Evolutionary conservation across 2,329 filamentous ascomycete genomes (phyloP), one percentile per base, ranked within the genome.

Genomic region (Penicillium polonicum): DNA sequence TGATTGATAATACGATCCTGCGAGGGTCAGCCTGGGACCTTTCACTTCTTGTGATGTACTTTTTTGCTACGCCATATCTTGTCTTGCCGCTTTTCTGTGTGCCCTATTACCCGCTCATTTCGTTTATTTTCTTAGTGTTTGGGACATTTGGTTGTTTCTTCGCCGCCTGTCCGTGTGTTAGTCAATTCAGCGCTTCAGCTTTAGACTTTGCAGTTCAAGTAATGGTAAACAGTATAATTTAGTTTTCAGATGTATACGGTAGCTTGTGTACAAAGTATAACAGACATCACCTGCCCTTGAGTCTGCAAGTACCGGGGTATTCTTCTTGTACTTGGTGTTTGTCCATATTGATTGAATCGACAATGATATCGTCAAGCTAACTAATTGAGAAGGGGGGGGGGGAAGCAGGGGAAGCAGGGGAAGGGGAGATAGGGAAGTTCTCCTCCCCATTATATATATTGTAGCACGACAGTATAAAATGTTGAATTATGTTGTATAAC

Each of bases 21-120:
- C 58, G 59, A 57, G 59, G 61, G 55, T 64, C 56, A 61, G 43
- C 64, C 54, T 59, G 57, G 60, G 52, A 57, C 55, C 58, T 62
- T 60, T 63, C 55, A 58, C 62, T 67, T 67, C 65, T 67, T 67
- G 65, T 66, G 65, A 67, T 67, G 65, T 67, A 67, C 62, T 67
- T 67, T 67, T 66, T 66, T 66, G 61, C 62, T 68, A 62, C 64
- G 62, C 61, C 63, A 65, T 65, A 60, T 66, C 63, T 67, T 67
- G 61, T 65, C 57, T 65, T 65, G 58, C 60, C 57, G 50, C 61
- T 55, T 62, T 66, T 69, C 61, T 64, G 62, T 67, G 67, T 68
- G 66, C 64, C 64, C 60, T 67, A 67, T 67, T 67, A 66, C 65
- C 65, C 65, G 62, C 63, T 65, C 63, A 55, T 61, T 65, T 65